Percentiles rank a stretch among this genome's conserved stretches.
phyloP scores from a whole-genome alignment of 768 basidiomycete genomes.

The Lactarius pseudohatsudake region DNA sequence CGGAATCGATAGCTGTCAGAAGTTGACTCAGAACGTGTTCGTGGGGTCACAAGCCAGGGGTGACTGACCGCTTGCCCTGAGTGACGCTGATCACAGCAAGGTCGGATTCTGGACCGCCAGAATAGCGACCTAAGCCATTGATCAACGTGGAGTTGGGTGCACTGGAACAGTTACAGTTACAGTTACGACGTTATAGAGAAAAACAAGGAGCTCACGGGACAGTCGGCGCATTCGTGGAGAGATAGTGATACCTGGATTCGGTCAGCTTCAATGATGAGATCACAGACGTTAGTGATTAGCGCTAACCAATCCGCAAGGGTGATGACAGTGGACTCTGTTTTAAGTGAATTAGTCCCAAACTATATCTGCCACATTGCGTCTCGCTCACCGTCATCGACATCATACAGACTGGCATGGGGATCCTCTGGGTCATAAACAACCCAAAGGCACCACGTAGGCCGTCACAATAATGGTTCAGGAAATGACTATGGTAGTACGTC shows the following conservation, averaged over 20 bases:
- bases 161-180: conserved; percentile 9
- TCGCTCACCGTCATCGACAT: conserved; percentile 34
- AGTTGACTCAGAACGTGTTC: background rate
- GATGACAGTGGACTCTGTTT: conserved; percentile 33
- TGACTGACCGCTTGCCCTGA: conserved; percentile 26
- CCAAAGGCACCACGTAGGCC: conserved; percentile 36
- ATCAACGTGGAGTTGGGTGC: conserved; percentile 25
- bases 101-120: conserved; percentile 19
- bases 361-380: background rate
- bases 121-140: conserved; percentile 29
- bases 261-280: background rate
- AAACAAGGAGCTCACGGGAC: conserved; percentile 1
- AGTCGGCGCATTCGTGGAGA: conserved; percentile 16
- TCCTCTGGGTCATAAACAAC: conserved; percentile 36
- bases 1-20: conserved; percentile 23
- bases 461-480: conserved; percentile 43
- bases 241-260: conserved; percentile 23
- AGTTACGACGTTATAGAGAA: background rate
- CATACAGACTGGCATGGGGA: conserved; percentile 32
- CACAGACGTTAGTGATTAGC: background rate
- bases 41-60: too few species aligned
- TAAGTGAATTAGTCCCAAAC: background rate
- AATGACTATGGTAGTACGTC: conserved; percentile 38
- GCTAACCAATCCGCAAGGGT: conserved; percentile 34
- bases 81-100: conserved; percentile 27